These are phyloP conservation scores for Cnidoscolus chayamansa DNA, from an alignment of 441 rosid species.

Conservation along the genomic window DNA sequence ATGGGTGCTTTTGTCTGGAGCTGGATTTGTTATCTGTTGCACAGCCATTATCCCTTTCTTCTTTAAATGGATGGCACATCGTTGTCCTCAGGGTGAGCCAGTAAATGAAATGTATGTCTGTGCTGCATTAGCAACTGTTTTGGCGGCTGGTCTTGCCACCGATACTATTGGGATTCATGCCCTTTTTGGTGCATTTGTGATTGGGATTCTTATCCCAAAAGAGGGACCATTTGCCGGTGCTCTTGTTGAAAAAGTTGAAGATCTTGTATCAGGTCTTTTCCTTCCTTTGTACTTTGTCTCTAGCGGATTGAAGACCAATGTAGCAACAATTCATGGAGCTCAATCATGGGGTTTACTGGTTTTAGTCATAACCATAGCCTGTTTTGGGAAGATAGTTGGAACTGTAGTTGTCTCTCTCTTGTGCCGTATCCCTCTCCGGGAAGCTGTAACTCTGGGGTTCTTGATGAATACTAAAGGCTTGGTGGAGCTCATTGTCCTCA, in stretches of 20 bases:
- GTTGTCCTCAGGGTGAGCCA: slow-evolving; percentile 82
- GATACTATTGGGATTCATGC: slow-evolving; percentile 83
- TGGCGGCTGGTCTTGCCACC: slow-evolving; percentile 67
- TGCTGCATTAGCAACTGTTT: slow-evolving; percentile 50
- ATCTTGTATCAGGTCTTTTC: slow-evolving; percentile 81
- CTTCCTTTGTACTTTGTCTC: slow-evolving; percentile 84
- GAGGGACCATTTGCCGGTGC: slow-evolving; percentile 78
- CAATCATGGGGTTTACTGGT: slow-evolving; percentile 80
- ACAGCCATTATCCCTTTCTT: slow-evolving; percentile 45
- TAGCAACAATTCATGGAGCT: slow-evolving; percentile 70
- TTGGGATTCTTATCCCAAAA: slow-evolving; percentile 78
- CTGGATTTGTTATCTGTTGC: slow-evolving; percentile 42
- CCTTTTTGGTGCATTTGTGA: slow-evolving; percentile 81
- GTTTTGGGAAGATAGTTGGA: slow-evolving; percentile 79
- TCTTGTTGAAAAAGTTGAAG: slow-evolving; percentile 81
- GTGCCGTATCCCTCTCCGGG: slow-evolving; percentile 53
- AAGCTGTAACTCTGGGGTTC: slow-evolving; percentile 68
- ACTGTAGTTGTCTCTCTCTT: slow-evolving; percentile 56
- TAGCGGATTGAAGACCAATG: slow-evolving; percentile 78
- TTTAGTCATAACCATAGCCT: slow-evolving; percentile 66
- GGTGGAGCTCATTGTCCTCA: slow-evolving; percentile 86
- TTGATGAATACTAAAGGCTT: slow-evolving; percentile 91
- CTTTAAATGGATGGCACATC: slow-evolving; percentile 56
- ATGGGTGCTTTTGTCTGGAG: slow-evolving; percentile 73
- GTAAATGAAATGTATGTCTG: slow-evolving; percentile 68